Percentiles rank a stretch among this genome's conserved stretches.
Conservation (phyloP, 176 grass and related monocot genomes). For the Carex scoparia region DNA sequence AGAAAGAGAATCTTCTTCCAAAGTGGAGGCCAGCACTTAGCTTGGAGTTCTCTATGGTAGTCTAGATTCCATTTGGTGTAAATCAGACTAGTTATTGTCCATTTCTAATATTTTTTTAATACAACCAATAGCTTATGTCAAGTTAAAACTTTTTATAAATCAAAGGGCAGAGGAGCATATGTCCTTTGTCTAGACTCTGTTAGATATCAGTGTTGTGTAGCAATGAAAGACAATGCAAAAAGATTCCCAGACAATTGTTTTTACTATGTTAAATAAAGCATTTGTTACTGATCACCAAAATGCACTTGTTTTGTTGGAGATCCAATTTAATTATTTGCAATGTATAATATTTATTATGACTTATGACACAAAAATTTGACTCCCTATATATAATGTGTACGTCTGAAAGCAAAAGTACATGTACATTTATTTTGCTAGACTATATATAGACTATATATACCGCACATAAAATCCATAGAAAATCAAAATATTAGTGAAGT, state of each 20-base stretch:
- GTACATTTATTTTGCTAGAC: not conserved
- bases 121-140: not conserved
- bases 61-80: slow-evolving; percentile 25
- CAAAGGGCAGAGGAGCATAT: slow-evolving; percentile 12
- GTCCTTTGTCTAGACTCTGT: slow-evolving; percentile 34
- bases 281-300: not conserved
- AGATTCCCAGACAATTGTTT: slow-evolving; percentile 29
- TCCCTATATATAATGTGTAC: not conserved
- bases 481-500: not conserved
- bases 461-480: not conserved
- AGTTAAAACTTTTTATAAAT: not conserved
- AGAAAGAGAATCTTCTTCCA: slow-evolving; percentile 14
- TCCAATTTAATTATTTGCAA: not conserved
- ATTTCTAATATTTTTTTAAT: slow-evolving; percentile 5
- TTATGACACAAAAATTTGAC: not conserved
- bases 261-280: not conserved
- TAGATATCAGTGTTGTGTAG: slow-evolving; percentile 10
- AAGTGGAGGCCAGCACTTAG: slow-evolving; percentile 19
- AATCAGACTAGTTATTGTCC: not conserved
- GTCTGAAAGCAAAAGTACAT: not conserved
- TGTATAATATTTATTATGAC: not conserved
- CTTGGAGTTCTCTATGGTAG: slow-evolving; percentile 1
- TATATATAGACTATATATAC: not conserved
- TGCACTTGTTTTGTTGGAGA: not conserved
- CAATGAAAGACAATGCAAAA: slow-evolving; percentile 25